These are phyloP conservation scores for Nothophytophthora sp. DNA, from an alignment of 352 stramenopile genomes.

Conservation along the genomic window DNA sequence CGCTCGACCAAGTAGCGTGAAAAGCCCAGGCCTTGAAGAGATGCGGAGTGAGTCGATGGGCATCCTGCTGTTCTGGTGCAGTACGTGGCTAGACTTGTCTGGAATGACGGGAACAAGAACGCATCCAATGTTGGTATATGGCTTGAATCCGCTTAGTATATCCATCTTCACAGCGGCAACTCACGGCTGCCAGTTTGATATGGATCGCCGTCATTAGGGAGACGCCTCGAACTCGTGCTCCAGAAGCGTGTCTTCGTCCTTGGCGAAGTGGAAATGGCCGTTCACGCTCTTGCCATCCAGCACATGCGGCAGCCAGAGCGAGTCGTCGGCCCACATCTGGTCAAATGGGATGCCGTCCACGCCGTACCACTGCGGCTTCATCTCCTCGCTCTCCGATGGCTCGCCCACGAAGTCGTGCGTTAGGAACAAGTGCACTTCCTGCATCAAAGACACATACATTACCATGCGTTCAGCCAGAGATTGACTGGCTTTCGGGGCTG, in stretches of 20 bases:
- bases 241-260: constrained; percentile 71
- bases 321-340: constrained; percentile 90
- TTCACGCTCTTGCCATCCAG: constrained; percentile 64
- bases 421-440: constrained; percentile 88
- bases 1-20: constrained; percentile 32
- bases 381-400: constrained; percentile 88
- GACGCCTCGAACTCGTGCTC: constrained; percentile 39
- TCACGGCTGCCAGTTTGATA: too few species aligned
- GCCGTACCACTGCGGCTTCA: constrained; percentile 84
- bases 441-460: not conserved
- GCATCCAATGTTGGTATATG: too few species aligned
- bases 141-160: too few species aligned
- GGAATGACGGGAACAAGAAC: not conserved
- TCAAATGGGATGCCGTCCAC: constrained; percentile 64
- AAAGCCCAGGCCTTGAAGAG: not conserved
- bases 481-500: constrained; percentile 52
- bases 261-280: constrained; percentile 73
- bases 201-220: too few species aligned
- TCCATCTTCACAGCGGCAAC: not conserved
- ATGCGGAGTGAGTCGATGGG: too few species aligned
- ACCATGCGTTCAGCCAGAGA: constrained; percentile 78
- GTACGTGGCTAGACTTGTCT: too few species aligned
- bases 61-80: constrained; percentile 3
- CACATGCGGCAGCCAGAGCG: constrained; percentile 79
- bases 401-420: constrained; percentile 61